Percentiles rank a stretch among this genome's conserved stretches.
phyloP scores from a whole-genome alignment of 768 basidiomycete species.

The Stropharia rugosoannulata region DNA sequence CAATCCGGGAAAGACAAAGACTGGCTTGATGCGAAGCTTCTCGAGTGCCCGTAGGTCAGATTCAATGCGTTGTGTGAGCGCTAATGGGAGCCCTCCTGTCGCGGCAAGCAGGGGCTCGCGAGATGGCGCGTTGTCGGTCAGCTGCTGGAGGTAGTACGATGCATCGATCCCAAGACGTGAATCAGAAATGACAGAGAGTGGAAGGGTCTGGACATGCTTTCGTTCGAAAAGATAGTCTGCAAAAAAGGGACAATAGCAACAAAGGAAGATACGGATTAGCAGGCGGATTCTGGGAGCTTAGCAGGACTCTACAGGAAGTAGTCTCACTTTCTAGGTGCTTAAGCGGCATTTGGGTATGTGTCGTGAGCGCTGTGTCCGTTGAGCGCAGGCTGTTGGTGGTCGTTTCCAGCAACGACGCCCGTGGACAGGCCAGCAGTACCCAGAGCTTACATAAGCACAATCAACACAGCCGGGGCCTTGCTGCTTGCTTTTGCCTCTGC shows the following conservation, averaged over 20 bases:
- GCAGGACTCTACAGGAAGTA: neutral
- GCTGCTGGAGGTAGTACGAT: conserved; percentile 78
- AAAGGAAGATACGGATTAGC: conserved; percentile 12
- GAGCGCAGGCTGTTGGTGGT: conserved; percentile 28
- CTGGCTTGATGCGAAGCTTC: conserved; percentile 91
- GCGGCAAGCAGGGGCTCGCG: conserved; percentile 92
- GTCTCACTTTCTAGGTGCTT: conserved; percentile 79
- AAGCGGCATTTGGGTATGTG: conserved; percentile 58
- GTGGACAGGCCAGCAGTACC: conserved; percentile 23
- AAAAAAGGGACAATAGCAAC: conserved; percentile 9
- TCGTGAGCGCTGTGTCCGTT: conserved; percentile 23
- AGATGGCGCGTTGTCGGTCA: conserved; percentile 74
- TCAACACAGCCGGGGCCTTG: neutral
- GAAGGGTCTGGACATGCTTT: conserved; percentile 81
- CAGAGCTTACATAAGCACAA: conserved; percentile 24
- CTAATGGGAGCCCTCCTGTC: conserved; percentile 91
- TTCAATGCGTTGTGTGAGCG: conserved; percentile 86
- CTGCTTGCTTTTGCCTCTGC: neutral
- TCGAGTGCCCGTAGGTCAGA: conserved; percentile 88
- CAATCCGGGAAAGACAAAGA: conserved; percentile 96
- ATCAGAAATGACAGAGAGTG: conserved; percentile 80
- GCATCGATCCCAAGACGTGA: conserved; percentile 98
- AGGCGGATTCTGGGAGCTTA: neutral
- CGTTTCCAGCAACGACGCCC: conserved; percentile 34
- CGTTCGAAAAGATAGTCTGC: conserved; percentile 84